Evolutionary conservation across 441 rosid species (phyloP).

Genomic region (Brassica hybrid): DNA sequence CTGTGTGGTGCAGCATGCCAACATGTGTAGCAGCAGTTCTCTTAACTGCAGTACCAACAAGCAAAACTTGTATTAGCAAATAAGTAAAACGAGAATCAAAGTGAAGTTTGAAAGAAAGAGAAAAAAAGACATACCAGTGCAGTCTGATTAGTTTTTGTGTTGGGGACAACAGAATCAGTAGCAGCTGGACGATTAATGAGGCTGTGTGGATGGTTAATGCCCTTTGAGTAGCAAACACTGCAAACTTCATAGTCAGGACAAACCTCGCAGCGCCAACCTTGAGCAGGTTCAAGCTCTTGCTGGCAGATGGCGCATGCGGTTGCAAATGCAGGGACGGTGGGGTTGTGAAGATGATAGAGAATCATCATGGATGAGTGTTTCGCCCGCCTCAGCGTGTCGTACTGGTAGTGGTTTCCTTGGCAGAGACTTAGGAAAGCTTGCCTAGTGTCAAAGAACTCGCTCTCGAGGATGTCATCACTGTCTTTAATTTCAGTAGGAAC

Average conservation of each 20-base stretch:
- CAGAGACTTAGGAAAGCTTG: slow-evolving; percentile 98
- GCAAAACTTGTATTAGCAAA: slow-evolving; percentile 25
- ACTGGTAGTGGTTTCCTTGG: slow-evolving; percentile 65
- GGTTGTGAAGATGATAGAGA: slow-evolving; percentile 58
- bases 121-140: slow-evolving; percentile 58
- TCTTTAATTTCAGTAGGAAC: slow-evolving; percentile 84
- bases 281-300: slow-evolving; percentile 95
- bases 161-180: slow-evolving; percentile 90
- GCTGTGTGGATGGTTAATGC: slow-evolving; percentile 92
- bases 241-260: slow-evolving; percentile 98
- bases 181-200: slow-evolving; percentile 80
- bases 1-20: slow-evolving; percentile 68
- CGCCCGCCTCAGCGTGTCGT: background rate
- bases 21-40: slow-evolving; percentile 91
- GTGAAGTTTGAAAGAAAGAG: background rate
- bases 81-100: slow-evolving; percentile 15
- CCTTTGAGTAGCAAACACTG: slow-evolving; percentile 83
- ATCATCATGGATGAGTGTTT: slow-evolving; percentile 2
- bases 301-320: slow-evolving; percentile 81
- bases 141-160: slow-evolving; percentile 86
- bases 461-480: slow-evolving; percentile 91
- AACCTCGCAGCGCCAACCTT: slow-evolving; percentile 97
- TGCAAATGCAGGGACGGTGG: slow-evolving; percentile 97
- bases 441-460: slow-evolving; percentile 97
- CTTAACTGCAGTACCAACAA: slow-evolving; percentile 71